Base-by-base conservation (phyloP, 805 yeast genomes). In the Alloascoidea africana region DNA sequence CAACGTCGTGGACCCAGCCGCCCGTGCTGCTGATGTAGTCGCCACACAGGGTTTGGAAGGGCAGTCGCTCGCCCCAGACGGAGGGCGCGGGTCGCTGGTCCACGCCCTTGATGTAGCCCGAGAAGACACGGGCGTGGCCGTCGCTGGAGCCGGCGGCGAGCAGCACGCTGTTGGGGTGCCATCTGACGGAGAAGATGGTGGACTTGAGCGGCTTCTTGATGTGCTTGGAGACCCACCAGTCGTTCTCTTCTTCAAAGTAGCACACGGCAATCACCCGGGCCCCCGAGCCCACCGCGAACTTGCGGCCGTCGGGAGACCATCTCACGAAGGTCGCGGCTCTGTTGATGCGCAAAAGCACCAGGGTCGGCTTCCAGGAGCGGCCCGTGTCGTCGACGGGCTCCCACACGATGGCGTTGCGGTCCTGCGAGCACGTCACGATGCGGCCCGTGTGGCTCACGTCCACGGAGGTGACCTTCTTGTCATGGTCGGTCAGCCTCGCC, bases 141-240 rank as follows among this genome's bases (percentile, higher is more conserved):
- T 89, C 96, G 4, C 96, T 82, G 16, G 95, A 84, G 16, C 97
- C 97, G 35, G 81, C 68, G 2, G 93, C 91, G 44, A 91, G 64
- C 42, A 91, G 64, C 16, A 91, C 93, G 49, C 76, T 78, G 59
- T 91, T 91, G 40, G 85, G 87, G 56, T 91, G 96, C 98, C 98
- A 87, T 45, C 77, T 77, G 39, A 89, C 66, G 35, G 81, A 66
- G 46, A 87, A 67, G 46, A 87, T 70, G 19, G 96, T 85, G 6
- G 95, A 80, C 55, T 79, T 77, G 49, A 91, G 66, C n/a, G 96
- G 95, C 59, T 83, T 85, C 65, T 87, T 87, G 59, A 91, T 80
- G 62, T 89, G 98, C 59, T 89, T 89, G 11, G 97, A 84, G 37
- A 91, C 87, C 99, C 99, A 91, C 99, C 99, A 91, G 56, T 91